phyloP scores from a whole-genome alignment of 2,329 filamentous ascomycete genomes.

The Sarocladium brachiariae region DNA sequence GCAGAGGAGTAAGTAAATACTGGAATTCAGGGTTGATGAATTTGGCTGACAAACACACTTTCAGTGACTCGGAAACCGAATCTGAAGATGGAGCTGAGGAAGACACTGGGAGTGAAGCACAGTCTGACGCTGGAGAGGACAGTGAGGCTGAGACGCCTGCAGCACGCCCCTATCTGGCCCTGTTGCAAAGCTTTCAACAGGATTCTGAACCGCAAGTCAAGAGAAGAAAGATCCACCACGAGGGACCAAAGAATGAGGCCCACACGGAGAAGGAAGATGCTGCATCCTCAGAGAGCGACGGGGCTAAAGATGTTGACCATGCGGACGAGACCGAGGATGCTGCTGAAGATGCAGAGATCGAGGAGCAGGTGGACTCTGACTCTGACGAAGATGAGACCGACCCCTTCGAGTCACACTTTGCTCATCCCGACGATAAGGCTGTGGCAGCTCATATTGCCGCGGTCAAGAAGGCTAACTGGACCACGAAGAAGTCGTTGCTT shows the following conservation, averaged over 20 bases:
- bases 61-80: slow-evolving; percentile 13
- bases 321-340: slow-evolving; percentile 18
- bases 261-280: slow-evolving; percentile 28
- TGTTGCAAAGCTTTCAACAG: slow-evolving; percentile 49
- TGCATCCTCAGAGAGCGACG: slow-evolving; percentile 18
- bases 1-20: slow-evolving; percentile 29
- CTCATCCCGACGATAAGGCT: slow-evolving; percentile 54
- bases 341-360: slow-evolving; percentile 19
- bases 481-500: slow-evolving; percentile 37
- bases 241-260: slow-evolving; percentile 12
- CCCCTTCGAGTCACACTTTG: slow-evolving; percentile 78
- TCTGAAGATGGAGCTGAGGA: slow-evolving; percentile 15
- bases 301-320: slow-evolving; percentile 36
- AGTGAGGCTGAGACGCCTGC: slow-evolving; percentile 23
- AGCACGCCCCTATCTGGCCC: slow-evolving; percentile 46
- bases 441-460: slow-evolving; percentile 47
- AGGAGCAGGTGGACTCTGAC: slow-evolving; percentile 35
- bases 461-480: slow-evolving; percentile 44
- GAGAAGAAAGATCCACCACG: slow-evolving; percentile 45
- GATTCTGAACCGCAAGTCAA: slow-evolving; percentile 43
- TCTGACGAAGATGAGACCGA: slow-evolving; percentile 52
- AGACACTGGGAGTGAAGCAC: slow-evolving; percentile 21
- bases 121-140: slow-evolving; percentile 33
- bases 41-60: too few species aligned
- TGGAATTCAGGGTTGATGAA: background rate